Percentiles rank a stretch among this genome's conserved stretches.
Conservation (phyloP, 768 basidiomycete genomes). For the Termitomyces sp. region DNA sequence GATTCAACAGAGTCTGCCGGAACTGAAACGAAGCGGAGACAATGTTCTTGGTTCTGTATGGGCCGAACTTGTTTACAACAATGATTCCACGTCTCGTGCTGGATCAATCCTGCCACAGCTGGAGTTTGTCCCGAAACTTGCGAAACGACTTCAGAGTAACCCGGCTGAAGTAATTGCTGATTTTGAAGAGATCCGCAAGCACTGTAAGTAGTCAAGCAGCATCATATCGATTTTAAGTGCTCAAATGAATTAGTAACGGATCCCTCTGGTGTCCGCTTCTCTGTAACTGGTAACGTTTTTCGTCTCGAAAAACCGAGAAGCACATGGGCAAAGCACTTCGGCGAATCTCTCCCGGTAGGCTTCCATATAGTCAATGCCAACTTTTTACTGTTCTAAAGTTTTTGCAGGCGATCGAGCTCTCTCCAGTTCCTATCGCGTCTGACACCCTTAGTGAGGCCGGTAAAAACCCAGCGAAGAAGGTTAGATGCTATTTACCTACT, state of each 20-base stretch:
- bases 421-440: slow-evolving; percentile 60
- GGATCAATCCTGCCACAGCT: slow-evolving; percentile 67
- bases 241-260: slow-evolving; percentile 57
- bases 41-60: slow-evolving; percentile 74
- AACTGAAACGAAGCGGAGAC: slow-evolving; percentile 85
- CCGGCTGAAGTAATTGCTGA: slow-evolving; percentile 71
- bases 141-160: slow-evolving; percentile 63
- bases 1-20: slow-evolving; percentile 84
- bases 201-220: slow-evolving; percentile 42
- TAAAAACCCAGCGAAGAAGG: slow-evolving; percentile 66
- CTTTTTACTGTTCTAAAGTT: slow-evolving; percentile 2
- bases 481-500: slow-evolving; percentile 21
- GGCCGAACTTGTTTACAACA: slow-evolving; percentile 60
- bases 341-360: slow-evolving; percentile 52
- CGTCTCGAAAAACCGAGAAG: slow-evolving; percentile 66
- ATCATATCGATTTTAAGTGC: background rate
- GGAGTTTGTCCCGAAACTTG: slow-evolving; percentile 76
- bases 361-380: background rate
- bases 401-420: slow-evolving; percentile 46
- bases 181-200: slow-evolving; percentile 69
- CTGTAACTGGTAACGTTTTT: slow-evolving; percentile 86
- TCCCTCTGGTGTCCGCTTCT: slow-evolving; percentile 81
- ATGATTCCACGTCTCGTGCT: slow-evolving; percentile 66
- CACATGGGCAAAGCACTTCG: slow-evolving; percentile 72
- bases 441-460: slow-evolving; percentile 78